phyloP scores from a whole-genome alignment of 306 rosid species.

The Carpinus fangiana region DNA sequence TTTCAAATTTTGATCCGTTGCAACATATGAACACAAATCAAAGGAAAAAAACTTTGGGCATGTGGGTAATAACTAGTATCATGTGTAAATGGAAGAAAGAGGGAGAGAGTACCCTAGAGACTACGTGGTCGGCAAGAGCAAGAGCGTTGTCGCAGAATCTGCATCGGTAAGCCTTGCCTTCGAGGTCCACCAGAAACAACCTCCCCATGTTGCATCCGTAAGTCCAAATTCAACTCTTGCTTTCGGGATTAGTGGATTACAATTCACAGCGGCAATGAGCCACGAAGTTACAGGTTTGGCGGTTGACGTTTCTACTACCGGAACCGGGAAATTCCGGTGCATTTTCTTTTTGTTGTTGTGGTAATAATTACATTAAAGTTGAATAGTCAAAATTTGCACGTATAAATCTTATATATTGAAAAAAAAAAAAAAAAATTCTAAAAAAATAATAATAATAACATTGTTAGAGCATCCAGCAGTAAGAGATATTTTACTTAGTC shows the following conservation, averaged over 20 bases:
- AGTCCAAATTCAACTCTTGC: too few relatives aligned
- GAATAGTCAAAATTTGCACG: too few relatives aligned
- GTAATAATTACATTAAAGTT: too few relatives aligned
- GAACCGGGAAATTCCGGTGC: slow-evolving; percentile 21
- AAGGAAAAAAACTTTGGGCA: neutral
- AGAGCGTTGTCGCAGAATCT: slow-evolving; percentile 53
- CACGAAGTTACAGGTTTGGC: neutral
- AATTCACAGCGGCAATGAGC: neutral
- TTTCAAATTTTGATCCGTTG: neutral
- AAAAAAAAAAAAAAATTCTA: too few relatives aligned
- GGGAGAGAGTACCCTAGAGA: slow-evolving; percentile 61
- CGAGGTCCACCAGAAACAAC: slow-evolving; percentile 66
- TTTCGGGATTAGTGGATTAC: neutral
- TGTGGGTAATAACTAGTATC: neutral
- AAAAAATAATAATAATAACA: too few relatives aligned
- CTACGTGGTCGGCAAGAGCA: slow-evolving; percentile 59
- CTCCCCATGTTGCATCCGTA: slow-evolving; percentile 55
- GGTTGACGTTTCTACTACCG: slow-evolving; percentile 8
- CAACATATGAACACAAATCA: neutral
- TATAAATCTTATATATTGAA: too few relatives aligned
- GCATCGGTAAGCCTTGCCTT: slow-evolving; percentile 74
- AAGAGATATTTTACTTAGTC: too few relatives aligned
- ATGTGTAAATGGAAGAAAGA: neutral
- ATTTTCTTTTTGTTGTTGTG: neutral
- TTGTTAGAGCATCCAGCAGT: too few relatives aligned